Base-by-base conservation (phyloP, 208 protist genomes). In the Leishmania guyanensis region DNA sequence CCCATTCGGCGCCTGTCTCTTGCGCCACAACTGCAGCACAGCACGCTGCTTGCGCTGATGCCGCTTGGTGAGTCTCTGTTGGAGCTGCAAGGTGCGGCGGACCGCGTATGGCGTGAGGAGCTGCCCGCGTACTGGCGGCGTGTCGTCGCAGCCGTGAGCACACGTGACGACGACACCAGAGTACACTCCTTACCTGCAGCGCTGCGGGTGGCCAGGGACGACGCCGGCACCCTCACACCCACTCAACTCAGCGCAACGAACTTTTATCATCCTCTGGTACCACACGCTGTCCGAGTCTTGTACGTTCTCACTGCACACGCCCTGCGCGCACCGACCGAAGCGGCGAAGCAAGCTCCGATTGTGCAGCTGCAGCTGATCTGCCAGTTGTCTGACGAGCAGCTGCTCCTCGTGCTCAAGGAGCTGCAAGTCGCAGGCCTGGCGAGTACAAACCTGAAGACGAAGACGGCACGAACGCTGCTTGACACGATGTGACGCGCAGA, bases 331-430 rank as follows among this genome's bases (percentile, higher is more conserved):
- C 78, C 58, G 66, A 77, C 76, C 62, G 81, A 88, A 53, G 75
- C 77, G 43, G 84, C 88, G n/a, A 93, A 89, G 82, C 88, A 89
- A 64, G 86, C 92, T 70, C 86, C 88, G 8, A 73, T 96, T 36
- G 84, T 87, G 48, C 77, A 93, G 75, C 77, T 96, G 43, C 89
- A 91, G 84, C 73, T 83, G 29, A 76, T 92, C 12, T 90, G 88
- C 68, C 92, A 96, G 79, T 69, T 96, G 10, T 86, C 88, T 2
- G 90, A 96, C 65, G 92, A 92, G 71, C 70, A 83, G 68, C 81
- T 94, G 9, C 50, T 96, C 6, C 78, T 81, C 33, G 84, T 83
- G 29, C 71, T 96, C 62, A 78, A 83, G 69, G 92, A 96, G 77
- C 79, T 96, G 76, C 80, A 93, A 75, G 5, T 85, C n/a, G 69